Evolutionary conservation across 345 rosid genomes (phyloP), one percentile per base, ranked within the genome.

Genomic region (Eucalyptus curtisii): DNA sequence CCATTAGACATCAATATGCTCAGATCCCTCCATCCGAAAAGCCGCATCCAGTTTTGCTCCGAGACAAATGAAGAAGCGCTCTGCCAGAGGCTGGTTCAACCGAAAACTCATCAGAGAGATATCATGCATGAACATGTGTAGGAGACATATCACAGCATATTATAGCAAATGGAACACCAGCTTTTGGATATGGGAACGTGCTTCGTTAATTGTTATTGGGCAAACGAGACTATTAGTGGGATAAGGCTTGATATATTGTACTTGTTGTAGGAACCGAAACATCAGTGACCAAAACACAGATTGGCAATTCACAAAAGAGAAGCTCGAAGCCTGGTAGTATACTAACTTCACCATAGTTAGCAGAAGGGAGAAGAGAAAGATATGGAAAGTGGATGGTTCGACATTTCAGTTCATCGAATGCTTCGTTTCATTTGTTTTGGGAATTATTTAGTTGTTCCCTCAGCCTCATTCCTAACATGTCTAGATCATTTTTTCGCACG

Each of bases 61-160:
- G 30, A 47, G 31, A 90, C 85, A 6, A 66, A 42, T 17, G 92
- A 87, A 59, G 90, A 89, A 84, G 88, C 53, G 16, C 89, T 33
- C 16, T 61, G 59, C 89, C 90, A 42, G 87, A 89, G 91, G 47
- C 93, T 92, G 81, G 82, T 76, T 44, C 40, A 80, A 87, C 82
- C 27, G 0, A 37, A 76, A 76, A 10, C 20, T 86, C 25, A 81
- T 50, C 42, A 55, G 48, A 57, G 33, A 27, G 50, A 91, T 19
- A 88, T 80, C 44, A 87, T 68, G 25, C 42, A 85, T 47, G 37
- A 85, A 48, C 50, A 85, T 48, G 11, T 47, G 20, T 7, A 47
- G 55, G 44, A 86, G 55, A 48, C 13, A 27, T 85, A 1, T 22
- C 55, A 48, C 15, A 11, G 53, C 79, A n/a, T 17, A 16, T n/a